Evolutionary conservation across 345 rosid species (phyloP).

Genomic region (Hirschfeldia incana): DNA sequence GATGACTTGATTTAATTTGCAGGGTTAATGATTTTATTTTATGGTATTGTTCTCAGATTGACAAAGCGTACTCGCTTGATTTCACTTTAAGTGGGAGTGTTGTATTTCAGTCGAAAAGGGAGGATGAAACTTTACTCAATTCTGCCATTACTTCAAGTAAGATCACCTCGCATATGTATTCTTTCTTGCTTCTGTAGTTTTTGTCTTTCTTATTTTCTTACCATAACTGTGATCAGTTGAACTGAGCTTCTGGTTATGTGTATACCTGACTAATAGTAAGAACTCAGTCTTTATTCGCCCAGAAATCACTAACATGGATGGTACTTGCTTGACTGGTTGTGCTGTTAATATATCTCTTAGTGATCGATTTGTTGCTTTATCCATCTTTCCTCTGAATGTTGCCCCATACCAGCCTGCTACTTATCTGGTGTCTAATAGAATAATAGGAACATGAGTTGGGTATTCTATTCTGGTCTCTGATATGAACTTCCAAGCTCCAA

Average conservation of each 20-base stretch:
- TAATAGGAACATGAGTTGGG: no score
- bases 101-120: slow-evolving; percentile 71
- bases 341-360: neutral
- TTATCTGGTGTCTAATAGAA: no score
- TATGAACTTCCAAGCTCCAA: no score
- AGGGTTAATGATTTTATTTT: neutral
- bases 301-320: neutral
- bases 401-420: no score
- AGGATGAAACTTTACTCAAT: slow-evolving; percentile 75
- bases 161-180: slow-evolving; percentile 7
- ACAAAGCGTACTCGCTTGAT: slow-evolving; percentile 91
- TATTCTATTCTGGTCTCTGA: no score
- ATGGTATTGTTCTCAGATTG: slow-evolving; percentile 44
- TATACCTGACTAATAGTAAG: neutral
- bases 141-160: slow-evolving; percentile 81
- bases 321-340: neutral
- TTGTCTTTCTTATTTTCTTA: no score
- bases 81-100: slow-evolving; percentile 93
- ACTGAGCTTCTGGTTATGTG: neutral
- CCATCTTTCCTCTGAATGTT: no score
- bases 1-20: no score
- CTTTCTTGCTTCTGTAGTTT: no score
- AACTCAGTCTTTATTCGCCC: neutral
- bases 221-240: neutral
- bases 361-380: no score